Evolutionary conservation across 1,139 yeast species (phyloP).

Genomic region (Blastobotrys malaysiensis): DNA sequence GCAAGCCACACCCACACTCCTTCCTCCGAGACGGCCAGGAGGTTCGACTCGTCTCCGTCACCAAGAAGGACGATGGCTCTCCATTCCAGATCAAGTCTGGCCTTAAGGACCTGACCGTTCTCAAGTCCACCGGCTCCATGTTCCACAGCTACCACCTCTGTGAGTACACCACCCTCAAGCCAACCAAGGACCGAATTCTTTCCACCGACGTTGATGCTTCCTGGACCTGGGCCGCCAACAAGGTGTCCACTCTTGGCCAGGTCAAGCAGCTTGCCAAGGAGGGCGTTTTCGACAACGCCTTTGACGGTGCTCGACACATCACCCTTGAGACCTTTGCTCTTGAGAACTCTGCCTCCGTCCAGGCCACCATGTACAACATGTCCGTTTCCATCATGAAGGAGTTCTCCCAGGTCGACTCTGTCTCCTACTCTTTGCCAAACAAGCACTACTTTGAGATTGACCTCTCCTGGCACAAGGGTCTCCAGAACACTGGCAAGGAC

Average conservation of each 20-base stretch:
- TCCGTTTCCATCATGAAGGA: constrained; percentile 58
- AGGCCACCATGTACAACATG: constrained; percentile 95
- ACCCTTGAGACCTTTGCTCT: constrained; percentile 75
- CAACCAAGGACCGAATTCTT: constrained; percentile 75
- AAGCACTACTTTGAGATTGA: constrained; percentile 82
- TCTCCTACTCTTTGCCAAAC: constrained; percentile 76
- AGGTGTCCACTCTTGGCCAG: constrained; percentile 46
- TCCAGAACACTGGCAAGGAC: constrained; percentile 53
- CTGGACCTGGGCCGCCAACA: constrained; percentile 60
- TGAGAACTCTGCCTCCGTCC: constrained; percentile 87
- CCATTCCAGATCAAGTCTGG: constrained; percentile 60
- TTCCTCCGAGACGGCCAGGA: constrained; percentile 83
- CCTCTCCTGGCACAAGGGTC: constrained; percentile 74
- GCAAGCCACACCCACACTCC: constrained; percentile 74
- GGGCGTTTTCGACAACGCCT: constrained; percentile 63
- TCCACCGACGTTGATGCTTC: constrained; percentile 79
- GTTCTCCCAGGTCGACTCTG: constrained; percentile 55
- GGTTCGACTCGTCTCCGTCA: constrained; percentile 55
- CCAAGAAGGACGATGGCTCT: constrained; percentile 40
- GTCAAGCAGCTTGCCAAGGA: constrained; percentile 49
- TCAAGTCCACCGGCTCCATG: constrained; percentile 92
- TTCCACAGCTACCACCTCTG: constrained; percentile 81
- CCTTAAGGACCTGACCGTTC: constrained; percentile 76
- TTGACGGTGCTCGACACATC: constrained; percentile 53
- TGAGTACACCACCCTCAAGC: constrained; percentile 82